These are phyloP conservation scores for Pseudopithomyces chartarum DNA, from an alignment of 2,329 filamentous ascomycete genomes.

Conservation along the genomic window DNA sequence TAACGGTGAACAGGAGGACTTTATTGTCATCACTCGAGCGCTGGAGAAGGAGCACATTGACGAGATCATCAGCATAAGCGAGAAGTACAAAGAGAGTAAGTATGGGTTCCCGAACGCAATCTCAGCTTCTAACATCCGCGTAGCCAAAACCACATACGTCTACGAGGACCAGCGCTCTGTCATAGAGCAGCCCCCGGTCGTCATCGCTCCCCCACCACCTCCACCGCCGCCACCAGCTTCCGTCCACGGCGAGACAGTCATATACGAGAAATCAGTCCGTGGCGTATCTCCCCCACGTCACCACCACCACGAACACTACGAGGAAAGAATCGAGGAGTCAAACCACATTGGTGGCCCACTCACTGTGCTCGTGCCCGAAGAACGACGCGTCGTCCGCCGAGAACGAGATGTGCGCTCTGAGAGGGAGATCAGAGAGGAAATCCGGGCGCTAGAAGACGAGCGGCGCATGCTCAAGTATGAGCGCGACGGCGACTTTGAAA, in stretches of 20 bases:
- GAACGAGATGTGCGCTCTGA: constrained; percentile 49
- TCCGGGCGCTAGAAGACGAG: constrained; percentile 72
- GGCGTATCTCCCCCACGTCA: constrained; percentile 37
- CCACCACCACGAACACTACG: constrained; percentile 40
- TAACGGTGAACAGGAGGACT: constrained; percentile 66
- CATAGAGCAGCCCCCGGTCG: constrained; percentile 15
- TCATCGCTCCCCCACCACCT: constrained; percentile 16
- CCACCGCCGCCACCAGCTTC: constrained; percentile 26
- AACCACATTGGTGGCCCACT: constrained; percentile 53
- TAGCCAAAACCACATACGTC: constrained; percentile 44
- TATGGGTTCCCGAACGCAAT: neutral
- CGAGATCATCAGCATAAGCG: constrained; percentile 81
- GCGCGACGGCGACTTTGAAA: constrained; percentile 63
- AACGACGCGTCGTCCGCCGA: constrained; percentile 23
- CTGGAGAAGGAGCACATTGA: constrained; percentile 91
- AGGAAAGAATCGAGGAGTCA: constrained; percentile 53
- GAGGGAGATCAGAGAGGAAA: constrained; percentile 73
- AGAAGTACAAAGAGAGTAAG: constrained; percentile 66
- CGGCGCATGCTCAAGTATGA: constrained; percentile 63
- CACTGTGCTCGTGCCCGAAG: constrained; percentile 54
- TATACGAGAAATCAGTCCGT: constrained; percentile 40
- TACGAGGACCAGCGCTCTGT: constrained; percentile 34
- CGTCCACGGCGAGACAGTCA: constrained; percentile 18
- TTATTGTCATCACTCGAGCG: constrained; percentile 80
- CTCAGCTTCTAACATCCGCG: constrained; percentile 3